Percentiles rank a stretch among this genome's conserved stretches.
Conservation (phyloP, 2,329 filamentous ascomycete genomes). For the Pezicula radicicola region DNA sequence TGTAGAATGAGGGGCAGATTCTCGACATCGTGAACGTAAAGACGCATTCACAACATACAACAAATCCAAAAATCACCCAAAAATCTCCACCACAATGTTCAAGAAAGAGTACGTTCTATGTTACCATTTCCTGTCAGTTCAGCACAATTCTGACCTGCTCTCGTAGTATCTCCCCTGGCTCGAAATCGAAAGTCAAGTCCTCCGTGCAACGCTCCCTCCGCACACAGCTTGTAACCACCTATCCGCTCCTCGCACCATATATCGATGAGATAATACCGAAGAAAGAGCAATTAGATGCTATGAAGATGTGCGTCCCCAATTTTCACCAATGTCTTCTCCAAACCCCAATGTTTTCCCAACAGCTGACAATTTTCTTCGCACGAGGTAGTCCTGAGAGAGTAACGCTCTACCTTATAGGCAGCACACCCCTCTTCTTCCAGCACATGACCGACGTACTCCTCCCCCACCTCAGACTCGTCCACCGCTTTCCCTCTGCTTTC, state of each 20-base stretch:
- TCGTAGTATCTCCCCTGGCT: slow-evolving; percentile 66
- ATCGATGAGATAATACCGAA: slow-evolving; percentile 96
- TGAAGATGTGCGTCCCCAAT: slow-evolving; percentile 66
- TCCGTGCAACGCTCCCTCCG: slow-evolving; percentile 87
- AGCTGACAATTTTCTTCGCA: slow-evolving; percentile 7
- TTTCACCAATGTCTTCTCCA: background rate
- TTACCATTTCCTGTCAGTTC: background rate
- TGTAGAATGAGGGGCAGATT: too few relatives aligned
- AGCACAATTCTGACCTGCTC: slow-evolving; percentile 1
- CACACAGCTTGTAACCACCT: slow-evolving; percentile 76
- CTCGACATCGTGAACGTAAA: too few relatives aligned
- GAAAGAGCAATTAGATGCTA: slow-evolving; percentile 83
- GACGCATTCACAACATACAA: background rate
- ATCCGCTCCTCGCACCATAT: slow-evolving; percentile 79
- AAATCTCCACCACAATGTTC: slow-evolving; percentile 61
- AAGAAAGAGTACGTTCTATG: slow-evolving; percentile 75
- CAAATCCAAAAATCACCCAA: background rate
- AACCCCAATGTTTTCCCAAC: background rate
- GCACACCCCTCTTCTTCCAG: slow-evolving; percentile 86
- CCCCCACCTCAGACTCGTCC: slow-evolving; percentile 85
- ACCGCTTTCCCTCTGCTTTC: slow-evolving; percentile 84
- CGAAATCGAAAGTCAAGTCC: slow-evolving; percentile 96
- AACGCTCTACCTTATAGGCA: slow-evolving; percentile 80
- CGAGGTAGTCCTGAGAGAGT: slow-evolving; percentile 70
- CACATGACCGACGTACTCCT: slow-evolving; percentile 70